Conservation (phyloP, 129 eudicot species). For the Tanacetum coccineum region DNA sequence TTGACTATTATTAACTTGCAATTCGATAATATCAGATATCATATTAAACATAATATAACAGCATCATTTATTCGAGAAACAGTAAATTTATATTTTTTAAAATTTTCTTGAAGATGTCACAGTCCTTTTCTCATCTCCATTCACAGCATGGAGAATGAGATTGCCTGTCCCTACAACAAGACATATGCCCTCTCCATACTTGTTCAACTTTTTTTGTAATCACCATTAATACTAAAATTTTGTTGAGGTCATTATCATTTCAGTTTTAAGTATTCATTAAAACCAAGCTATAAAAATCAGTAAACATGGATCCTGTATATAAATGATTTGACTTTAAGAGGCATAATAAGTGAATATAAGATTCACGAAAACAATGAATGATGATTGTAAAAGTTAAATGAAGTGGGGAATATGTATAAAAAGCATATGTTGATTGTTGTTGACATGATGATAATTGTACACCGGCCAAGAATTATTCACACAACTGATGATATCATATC, state of each 20-base stretch:
- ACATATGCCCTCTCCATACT: conserved; percentile 16
- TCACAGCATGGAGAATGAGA: conserved; percentile 13
- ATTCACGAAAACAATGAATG: conserved; percentile 19
- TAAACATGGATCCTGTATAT: conserved; percentile 2
- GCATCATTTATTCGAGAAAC: conserved; percentile 8
- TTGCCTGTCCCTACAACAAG: conserved; percentile 11
- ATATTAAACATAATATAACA: neutral
- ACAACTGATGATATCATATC: no score
- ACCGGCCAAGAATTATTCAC: conserved; percentile 1
- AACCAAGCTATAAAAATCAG: neutral
- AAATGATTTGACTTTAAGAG: conserved; percentile 18
- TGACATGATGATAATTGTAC: conserved; percentile 25
- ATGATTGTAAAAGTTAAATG: conserved; percentile 18
- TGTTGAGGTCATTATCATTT: neutral
- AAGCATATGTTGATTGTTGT: conserved; percentile 23
- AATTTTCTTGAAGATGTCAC: neutral
- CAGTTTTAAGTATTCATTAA: neutral
- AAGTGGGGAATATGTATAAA: conserved; percentile 24
- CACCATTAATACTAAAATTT: neutral
- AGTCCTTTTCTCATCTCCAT: conserved; percentile 22
- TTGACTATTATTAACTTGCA: conserved; percentile 14
- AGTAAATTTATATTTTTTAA: neutral
- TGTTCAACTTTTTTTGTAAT: conserved; percentile 12
- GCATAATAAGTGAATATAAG: conserved; percentile 10
- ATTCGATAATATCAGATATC: conserved; percentile 13